These are phyloP conservation scores for Apophysomyces ossiformis DNA, from an alignment of 371 early-diverging fungal species.

Conservation along the genomic window DNA sequence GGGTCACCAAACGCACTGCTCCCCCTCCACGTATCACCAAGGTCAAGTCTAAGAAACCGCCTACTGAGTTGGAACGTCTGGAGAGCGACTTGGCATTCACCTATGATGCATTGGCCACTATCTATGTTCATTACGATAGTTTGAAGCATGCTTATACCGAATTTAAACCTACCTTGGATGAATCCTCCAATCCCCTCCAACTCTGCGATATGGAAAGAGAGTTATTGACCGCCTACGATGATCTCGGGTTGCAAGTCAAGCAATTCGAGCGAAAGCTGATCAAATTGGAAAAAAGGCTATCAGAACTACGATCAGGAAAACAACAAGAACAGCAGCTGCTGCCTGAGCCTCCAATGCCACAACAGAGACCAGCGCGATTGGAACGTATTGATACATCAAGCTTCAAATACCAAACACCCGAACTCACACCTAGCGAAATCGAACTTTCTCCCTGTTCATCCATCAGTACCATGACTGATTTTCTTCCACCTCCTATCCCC, in stretches of 20 bases:
- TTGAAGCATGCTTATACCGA: conserved; percentile 42
- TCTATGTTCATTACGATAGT: conserved; percentile 46
- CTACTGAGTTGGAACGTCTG: conserved; percentile 16
- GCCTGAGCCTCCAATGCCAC: background rate
- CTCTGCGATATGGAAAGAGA: conserved; percentile 52
- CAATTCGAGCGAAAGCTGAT: conserved; percentile 43
- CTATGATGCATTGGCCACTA: conserved; percentile 43
- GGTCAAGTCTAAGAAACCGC: background rate
- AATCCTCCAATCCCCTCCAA: conserved; percentile 33
- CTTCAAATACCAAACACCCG: background rate
- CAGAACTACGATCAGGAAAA: background rate
- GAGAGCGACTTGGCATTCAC: conserved; percentile 45
- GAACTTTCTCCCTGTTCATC: background rate
- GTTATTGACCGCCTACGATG: conserved; percentile 52
- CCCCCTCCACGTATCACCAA: background rate
- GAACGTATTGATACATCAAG: background rate
- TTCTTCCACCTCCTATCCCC: conserved; percentile 4
- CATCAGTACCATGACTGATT: background rate
- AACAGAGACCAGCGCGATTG: background rate
- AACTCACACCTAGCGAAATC: background rate
- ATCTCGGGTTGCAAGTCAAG: conserved; percentile 43
- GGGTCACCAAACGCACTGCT: background rate
- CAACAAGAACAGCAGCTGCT: conserved; percentile 30
- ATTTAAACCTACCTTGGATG: conserved; percentile 34
- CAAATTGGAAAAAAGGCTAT: conserved; percentile 35